Percentiles rank a stretch among this genome's conserved stretches.
Evolutionary conservation across 2,329 filamentous ascomycete genomes (phyloP).

Genomic region (Teratosphaeria nubilosa): DNA sequence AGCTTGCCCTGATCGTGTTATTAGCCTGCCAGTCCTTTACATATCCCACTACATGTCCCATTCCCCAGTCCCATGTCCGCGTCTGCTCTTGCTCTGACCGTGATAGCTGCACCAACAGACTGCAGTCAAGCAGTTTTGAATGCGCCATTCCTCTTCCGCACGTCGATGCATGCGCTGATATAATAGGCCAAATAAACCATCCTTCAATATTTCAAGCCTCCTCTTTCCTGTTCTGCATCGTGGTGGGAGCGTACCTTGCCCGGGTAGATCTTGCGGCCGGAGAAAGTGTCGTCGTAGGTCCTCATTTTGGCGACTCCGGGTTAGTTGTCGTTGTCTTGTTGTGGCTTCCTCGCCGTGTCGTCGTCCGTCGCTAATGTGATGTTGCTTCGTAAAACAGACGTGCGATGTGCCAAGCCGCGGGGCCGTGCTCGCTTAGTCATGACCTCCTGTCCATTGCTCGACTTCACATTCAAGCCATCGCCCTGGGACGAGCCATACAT

Average conservation of each 20-base stretch:
- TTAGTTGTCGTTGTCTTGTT: neutral
- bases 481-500: too few species aligned
- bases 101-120: neutral
- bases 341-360: constrained; percentile 10
- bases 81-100: neutral
- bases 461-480: neutral
- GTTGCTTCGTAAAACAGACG: neutral
- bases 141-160: neutral
- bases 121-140: neutral
- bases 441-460: neutral
- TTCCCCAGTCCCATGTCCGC: neutral
- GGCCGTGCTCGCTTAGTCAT: neutral
- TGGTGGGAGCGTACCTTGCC: constrained; percentile 52
- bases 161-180: neutral
- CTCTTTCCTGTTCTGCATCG: neutral
- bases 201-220: neutral
- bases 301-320: constrained; percentile 51
- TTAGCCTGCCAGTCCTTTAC: neutral
- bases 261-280: constrained; percentile 69
- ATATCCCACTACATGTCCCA: neutral
- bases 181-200: neutral
- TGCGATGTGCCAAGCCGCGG: neutral
- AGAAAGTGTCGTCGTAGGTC: constrained; percentile 72
- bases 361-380: neutral
- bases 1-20: constrained; percentile 72